Evolutionary conservation across 331 rosid species (phyloP), one percentile per base, ranked within the genome.

Genomic region (Rhamnella rubrinervis): DNA sequence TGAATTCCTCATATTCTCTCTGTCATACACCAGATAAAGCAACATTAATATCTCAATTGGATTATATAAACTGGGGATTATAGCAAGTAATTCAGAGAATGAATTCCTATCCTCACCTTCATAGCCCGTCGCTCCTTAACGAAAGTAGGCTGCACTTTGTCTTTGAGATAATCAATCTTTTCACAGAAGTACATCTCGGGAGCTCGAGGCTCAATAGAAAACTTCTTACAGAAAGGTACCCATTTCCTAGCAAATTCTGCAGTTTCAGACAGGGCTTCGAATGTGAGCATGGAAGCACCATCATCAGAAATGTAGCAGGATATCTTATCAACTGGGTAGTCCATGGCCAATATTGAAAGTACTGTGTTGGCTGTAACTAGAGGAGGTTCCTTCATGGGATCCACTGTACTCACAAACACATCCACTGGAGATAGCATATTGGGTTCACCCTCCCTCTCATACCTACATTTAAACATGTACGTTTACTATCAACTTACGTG

Each of bases 1-100:
- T 95, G 81, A 95, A 91, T 68, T 95, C 97, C 82, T 95, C 99
- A 70, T 95, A 95, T 64, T 95, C 99, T 84, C 99, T 87, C 99
- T 95, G 88, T 44, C 79, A 80, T 38, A 66, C 65, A n/a, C 35
- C 74, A 79, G 51, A 55, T 57, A 47, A 19, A 53, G 18, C 55
- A 81, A 39, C 9, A 65, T 66, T 25, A n/a, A 11, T 13, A 26
- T 23, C 40, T 74, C 31, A 37, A 8, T 6, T 25, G 51, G 49
- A 11, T 41, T 41, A 41, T 41, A 41, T 41, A 41, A 41, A 41
- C 11, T 8, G 11, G 47, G 14, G 14, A 8, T 44, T 44, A 3
- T 14, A 1, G 71, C 63, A 50, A 60, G 65, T 53, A 0, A 19
- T 19, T 18, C 25, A 35, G 65, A 23, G 68, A 63, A 61, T 61